Base-by-base conservation (phyloP, 805 yeast genomes). In the Starmerella geochares region DNA sequence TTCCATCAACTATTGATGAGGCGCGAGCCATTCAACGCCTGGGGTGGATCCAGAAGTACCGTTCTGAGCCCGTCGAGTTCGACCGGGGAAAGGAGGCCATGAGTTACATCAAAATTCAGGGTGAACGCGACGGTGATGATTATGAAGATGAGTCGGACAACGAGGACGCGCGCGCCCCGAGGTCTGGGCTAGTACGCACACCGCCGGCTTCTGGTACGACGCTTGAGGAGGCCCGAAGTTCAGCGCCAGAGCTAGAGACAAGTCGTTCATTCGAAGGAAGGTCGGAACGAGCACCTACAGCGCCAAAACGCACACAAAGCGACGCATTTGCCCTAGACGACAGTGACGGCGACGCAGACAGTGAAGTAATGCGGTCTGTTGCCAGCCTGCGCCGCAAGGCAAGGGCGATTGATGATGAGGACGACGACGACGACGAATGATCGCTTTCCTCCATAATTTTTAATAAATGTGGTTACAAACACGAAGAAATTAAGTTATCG, bases 21-120 rank as follows among this genome's bases (percentile, higher is more conserved):
- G 65, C 65, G 2, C 54, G 55, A 5, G 53, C 80, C 16, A 60
- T 60, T 10, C 67, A 66, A 11, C 66, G 65, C 5, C 52, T 65
- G 14, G 69, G 65, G 5, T 60, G 67, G 27, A 62, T 79, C 13
- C 64, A 67, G 43, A 73, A 69, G 52, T 77, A 75, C 68, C 56
- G 71, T 35, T 48, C 53, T 2, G 64, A 62, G 41, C 50, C 68
- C 5, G 70, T 71, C 17, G 63, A 57, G 4, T 66, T 72, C 36
- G 70, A 60, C 2, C 68, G 59, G 11, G 70, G 66, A 0, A 57
- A 53, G 44, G 54, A 55, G 14, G 74, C 74, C 2, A 58, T 53
- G 17, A 71, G 66, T 52, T 71, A 55, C 46, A 52, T 70, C 23
- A 52, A 47, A 35, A 45, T 37, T 13, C 48, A 48, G 17, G 59